Conservation (phyloP, 2,329 filamentous ascomycete species). For the Cladosporium colombiae region DNA sequence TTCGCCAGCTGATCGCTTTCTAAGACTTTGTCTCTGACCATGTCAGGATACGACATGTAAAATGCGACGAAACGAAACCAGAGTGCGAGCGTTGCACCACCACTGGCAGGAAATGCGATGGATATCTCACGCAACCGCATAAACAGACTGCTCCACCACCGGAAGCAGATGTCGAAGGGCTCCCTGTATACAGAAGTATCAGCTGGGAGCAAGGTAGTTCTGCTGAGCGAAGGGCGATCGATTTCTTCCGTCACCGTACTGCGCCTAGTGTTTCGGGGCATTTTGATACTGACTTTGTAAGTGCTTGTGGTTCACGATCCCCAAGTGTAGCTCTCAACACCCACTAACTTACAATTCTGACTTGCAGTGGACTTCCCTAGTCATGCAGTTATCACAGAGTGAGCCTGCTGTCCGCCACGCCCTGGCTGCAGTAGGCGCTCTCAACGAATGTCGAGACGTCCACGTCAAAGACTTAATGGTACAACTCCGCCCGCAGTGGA, state of each 20-base stretch:
- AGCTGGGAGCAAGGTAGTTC: constrained; percentile 66
- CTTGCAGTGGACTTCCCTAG: constrained; percentile 27
- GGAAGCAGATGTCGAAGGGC: background rate
- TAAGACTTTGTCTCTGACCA: background rate
- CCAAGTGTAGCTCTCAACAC: background rate
- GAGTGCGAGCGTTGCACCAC: constrained; percentile 14
- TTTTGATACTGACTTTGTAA: constrained; percentile 29
- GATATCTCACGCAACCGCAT: constrained; percentile 60
- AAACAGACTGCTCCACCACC: constrained; percentile 60
- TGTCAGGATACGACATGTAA: constrained; percentile 63
- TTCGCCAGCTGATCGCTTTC: constrained; percentile 27
- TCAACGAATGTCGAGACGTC: constrained; percentile 25
- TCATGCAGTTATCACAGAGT: constrained; percentile 28
- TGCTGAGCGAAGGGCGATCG: constrained; percentile 58
- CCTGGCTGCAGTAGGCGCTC: constrained; percentile 28
- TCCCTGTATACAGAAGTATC: constrained; percentile 57
- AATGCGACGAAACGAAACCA: constrained; percentile 53
- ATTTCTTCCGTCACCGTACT: constrained; percentile 32
- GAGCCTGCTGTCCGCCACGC: constrained; percentile 33
- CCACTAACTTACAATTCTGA: background rate
- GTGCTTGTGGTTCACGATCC: background rate
- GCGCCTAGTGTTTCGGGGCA: constrained; percentile 27
- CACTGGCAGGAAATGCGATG: constrained; percentile 41
- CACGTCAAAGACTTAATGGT: background rate
- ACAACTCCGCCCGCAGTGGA: constrained; percentile 23